Percentiles rank a stretch among this genome's conserved stretches.
phyloP scores from a whole-genome alignment of 2,329 filamentous ascomycete species.

The Talaromyces sp. region DNA sequence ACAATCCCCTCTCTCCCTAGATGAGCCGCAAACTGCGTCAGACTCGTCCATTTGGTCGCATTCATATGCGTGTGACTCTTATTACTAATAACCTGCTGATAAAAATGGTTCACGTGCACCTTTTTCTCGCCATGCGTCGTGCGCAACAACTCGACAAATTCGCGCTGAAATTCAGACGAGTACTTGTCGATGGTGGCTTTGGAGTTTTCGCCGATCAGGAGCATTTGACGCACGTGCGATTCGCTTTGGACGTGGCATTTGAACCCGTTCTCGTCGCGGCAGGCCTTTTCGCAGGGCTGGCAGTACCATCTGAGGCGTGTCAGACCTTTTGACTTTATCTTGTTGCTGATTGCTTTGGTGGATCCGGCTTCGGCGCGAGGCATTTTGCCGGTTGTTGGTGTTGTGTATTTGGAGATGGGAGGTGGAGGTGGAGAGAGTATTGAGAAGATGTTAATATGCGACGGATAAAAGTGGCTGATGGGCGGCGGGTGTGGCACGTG shows the following conservation, averaged over 20 bases:
- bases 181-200: conserved; percentile 80
- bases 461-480: not conserved
- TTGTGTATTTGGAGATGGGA: not conserved
- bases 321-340: conserved; percentile 69
- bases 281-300: conserved; percentile 62
- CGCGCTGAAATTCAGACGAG: conserved; percentile 72
- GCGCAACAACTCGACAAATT: conserved; percentile 72
- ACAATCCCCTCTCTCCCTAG: conserved; percentile 84
- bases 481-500: not conserved
- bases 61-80: conserved; percentile 89
- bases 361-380: conserved; percentile 86
- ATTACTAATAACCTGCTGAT: conserved; percentile 86
- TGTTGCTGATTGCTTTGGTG: conserved; percentile 86
- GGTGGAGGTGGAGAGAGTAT: too few relatives aligned
- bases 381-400: conserved; percentile 56
- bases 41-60: conserved; percentile 77
- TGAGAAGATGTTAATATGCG: not conserved
- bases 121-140: conserved; percentile 89
- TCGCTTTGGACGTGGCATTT: conserved; percentile 81
- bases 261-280: conserved; percentile 84
- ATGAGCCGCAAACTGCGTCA: conserved; percentile 87
- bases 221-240: conserved; percentile 83
- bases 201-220: conserved; percentile 80
- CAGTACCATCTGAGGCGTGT: conserved; percentile 91
- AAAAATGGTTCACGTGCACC: conserved; percentile 87